These are phyloP conservation scores for Lachancea fermentati DNA, from an alignment of 805 yeast species.

Conservation along the genomic window DNA sequence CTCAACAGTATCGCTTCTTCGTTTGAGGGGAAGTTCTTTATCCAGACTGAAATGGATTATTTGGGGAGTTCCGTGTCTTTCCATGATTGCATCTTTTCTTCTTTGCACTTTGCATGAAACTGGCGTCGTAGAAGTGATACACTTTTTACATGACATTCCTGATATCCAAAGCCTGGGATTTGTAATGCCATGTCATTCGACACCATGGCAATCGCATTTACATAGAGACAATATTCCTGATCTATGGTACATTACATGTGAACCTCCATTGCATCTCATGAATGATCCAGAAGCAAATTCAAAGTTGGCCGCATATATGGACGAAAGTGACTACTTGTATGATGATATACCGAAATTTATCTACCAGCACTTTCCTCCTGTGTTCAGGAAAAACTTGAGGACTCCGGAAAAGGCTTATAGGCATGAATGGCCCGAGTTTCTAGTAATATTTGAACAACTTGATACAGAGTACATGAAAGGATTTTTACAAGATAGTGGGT, in stretches of 20 bases:
- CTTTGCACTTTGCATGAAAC: constrained; percentile 73
- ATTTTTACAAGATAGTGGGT: constrained; percentile 38
- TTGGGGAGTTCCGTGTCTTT: constrained; percentile 20
- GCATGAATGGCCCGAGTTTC: constrained; percentile 63
- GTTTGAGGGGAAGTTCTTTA: neutral
- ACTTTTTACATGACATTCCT: constrained; percentile 41
- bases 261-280: constrained; percentile 63
- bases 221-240: constrained; percentile 50
- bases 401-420: constrained; percentile 27
- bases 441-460: constrained; percentile 67
- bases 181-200: constrained; percentile 93
- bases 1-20: neutral
- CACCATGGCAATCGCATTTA: constrained; percentile 87
- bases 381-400: constrained; percentile 18
- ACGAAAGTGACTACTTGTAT: constrained; percentile 83
- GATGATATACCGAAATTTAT: constrained; percentile 58
- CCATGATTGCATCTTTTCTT: constrained; percentile 29
- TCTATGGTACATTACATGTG: constrained; percentile 81
- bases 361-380: constrained; percentile 45
- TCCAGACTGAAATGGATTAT: constrained; percentile 1
- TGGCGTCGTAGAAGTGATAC: constrained; percentile 71
- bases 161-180: constrained; percentile 60
- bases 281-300: constrained; percentile 23
- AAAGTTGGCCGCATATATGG: constrained; percentile 51
- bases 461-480: constrained; percentile 38